Percentiles rank a stretch among this genome's conserved stretches.
Evolutionary conservation across 2,329 filamentous ascomycete species (phyloP).

Genomic region (Teratosphaeria destructans): DNA sequence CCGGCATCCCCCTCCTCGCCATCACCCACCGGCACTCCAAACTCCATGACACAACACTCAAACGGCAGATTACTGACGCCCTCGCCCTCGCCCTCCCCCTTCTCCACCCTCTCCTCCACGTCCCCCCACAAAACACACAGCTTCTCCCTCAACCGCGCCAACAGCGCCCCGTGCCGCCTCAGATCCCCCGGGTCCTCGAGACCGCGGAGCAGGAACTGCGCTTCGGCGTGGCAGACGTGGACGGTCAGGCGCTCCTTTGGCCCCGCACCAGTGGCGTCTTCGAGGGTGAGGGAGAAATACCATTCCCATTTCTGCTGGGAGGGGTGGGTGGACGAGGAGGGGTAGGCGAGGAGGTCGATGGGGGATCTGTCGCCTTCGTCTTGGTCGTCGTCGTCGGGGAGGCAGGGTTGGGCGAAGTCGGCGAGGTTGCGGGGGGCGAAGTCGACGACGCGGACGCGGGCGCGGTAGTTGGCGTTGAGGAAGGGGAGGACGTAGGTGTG

Average conservation of each 20-base stretch:
- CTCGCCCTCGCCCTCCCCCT: conserved; percentile 7
- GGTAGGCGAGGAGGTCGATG: conserved; percentile 2
- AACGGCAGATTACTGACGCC: conserved; percentile 31
- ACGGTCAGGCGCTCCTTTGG: conserved; percentile 44
- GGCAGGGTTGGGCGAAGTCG: conserved; percentile 53
- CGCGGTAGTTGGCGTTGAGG: conserved; percentile 56
- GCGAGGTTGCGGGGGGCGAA: conserved; percentile 61
- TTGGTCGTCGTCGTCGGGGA: not conserved
- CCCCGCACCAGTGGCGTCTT: conserved; percentile 45
- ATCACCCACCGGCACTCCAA: conserved; percentile 28
- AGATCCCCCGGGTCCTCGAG: conserved; percentile 50
- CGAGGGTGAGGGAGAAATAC: conserved; percentile 69
- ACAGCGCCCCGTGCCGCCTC: conserved; percentile 36
- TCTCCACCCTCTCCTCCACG: conserved; percentile 53
- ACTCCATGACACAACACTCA: conserved; percentile 35
- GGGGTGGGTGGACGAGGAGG: conserved; percentile 24
- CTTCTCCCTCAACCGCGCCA: conserved; percentile 53
- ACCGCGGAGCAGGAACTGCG: conserved; percentile 45
- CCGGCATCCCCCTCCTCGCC: conserved; percentile 8
- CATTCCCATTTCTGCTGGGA: conserved; percentile 57
- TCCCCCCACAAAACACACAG: conserved; percentile 80
- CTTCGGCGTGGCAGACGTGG: conserved; percentile 52
- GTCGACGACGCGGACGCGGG: conserved; percentile 67
- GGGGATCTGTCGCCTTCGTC: conserved; percentile 13
- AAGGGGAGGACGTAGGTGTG: conserved; percentile 17